Base-by-base conservation (phyloP, 2,329 filamentous ascomycete genomes). In the Talaromyces sp. region DNA sequence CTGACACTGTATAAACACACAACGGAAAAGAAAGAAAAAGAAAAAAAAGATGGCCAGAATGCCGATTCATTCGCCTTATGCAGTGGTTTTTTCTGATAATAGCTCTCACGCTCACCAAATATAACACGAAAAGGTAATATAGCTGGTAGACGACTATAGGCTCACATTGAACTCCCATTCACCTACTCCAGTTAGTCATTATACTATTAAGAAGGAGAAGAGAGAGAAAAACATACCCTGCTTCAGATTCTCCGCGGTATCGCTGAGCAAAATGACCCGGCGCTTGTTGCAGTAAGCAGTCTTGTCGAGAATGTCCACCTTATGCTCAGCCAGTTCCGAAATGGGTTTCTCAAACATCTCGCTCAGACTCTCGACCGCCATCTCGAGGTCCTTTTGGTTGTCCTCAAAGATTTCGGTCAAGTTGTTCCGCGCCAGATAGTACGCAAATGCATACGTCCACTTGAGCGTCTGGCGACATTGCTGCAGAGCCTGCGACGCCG, bases 341-440 rank as follows among this genome's bases (percentile, higher is more conserved):
- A 94, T 91, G 0, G 93, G 92, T 80, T 96, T 97, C 83, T 99
- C 95, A 68, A 99, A 99, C 92, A 99, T 96, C 76, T 96, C 93
- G n/a, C 92, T 96, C 66, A 99, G 79, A 61, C 91, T 93, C 79
- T 99, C 95, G 0, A 98, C 95, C 0, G 95, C 94, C 87, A 99
- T 90, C 76, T 99, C 95, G 28, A 99, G 80, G 73, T 99, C 95
- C 76, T 96, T 96, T 72, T 99, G 95, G 75, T 99, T 99, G 75
- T 98, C 93, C 75, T 99, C 95, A 64, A 99, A 99, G 59, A 99
- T 98, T 73, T 94, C 91, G 0, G 95, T 98, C 61, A 95, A 81
- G 72, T 99, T 98, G 82, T 97, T 98, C 61, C 92, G 88, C 2
- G 89, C 89, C n/a, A 99, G 86, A 73, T 99, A 99, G 75, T 95